These are phyloP conservation scores for Psilocybe subaeruginosa DNA, from an alignment of 768 basidiomycete species.

Conservation along the genomic window DNA sequence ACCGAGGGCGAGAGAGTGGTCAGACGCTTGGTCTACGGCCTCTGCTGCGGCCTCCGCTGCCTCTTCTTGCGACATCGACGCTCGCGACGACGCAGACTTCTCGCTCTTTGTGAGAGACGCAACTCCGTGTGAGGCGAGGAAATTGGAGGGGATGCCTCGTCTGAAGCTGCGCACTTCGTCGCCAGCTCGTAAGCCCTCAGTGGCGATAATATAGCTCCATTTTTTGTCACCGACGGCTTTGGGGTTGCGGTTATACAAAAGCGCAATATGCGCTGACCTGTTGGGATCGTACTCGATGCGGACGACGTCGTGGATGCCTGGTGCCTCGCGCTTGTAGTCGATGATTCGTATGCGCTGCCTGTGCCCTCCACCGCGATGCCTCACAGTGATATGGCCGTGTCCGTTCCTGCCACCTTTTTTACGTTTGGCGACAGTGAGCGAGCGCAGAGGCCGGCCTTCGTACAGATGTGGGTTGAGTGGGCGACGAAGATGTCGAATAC, in stretches of 20 bases:
- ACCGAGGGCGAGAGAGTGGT: constrained; percentile 77
- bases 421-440: constrained; percentile 80
- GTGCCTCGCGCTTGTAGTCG: constrained; percentile 81
- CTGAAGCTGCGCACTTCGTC: constrained; percentile 88
- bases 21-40: constrained; percentile 34
- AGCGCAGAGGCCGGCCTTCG: constrained; percentile 81
- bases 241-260: constrained; percentile 68
- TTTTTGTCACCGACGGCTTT: constrained; percentile 52
- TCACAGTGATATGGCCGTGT: constrained; percentile 84
- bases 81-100: constrained; percentile 11
- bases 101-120: constrained; percentile 9
- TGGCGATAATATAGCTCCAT: constrained; percentile 93
- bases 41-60: constrained; percentile 17
- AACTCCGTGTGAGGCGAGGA: constrained; percentile 55
- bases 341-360: constrained; percentile 81
- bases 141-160: constrained; percentile 76
- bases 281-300: constrained; percentile 98
- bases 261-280: constrained; percentile 91
- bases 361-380: constrained; percentile 92
- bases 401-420: constrained; percentile 87
- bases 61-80: constrained; percentile 19
- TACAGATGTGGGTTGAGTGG: constrained; percentile 84
- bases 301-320: constrained; percentile 86
- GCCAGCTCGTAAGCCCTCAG: constrained; percentile 87
- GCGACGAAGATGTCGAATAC: constrained; percentile 85